Evolutionary conservation across 2,329 filamentous ascomycete genomes (phyloP).

Genomic region (Aspergillus jensenii): DNA sequence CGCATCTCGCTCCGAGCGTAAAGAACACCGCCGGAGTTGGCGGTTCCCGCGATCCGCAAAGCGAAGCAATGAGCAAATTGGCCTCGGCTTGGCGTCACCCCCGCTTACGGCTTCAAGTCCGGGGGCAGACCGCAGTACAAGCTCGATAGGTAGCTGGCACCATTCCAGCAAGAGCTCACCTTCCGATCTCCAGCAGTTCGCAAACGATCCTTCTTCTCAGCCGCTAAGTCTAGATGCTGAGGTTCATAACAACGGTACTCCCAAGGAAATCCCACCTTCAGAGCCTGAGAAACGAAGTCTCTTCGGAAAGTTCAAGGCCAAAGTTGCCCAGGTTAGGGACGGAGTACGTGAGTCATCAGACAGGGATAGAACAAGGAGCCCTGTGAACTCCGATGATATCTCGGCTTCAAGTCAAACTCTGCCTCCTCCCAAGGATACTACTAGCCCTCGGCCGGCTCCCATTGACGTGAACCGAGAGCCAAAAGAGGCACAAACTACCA

Average conservation of each 20-base stretch:
- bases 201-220: slow-evolving; percentile 35
- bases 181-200: slow-evolving; percentile 43
- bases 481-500: slow-evolving; percentile 23
- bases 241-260: slow-evolving; percentile 34
- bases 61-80: slow-evolving; percentile 57
- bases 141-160: slow-evolving; percentile 64
- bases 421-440: slow-evolving; percentile 24
- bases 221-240: slow-evolving; percentile 40
- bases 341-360: slow-evolving; percentile 55
- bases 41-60: slow-evolving; percentile 60
- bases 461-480: slow-evolving; percentile 26
- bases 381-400: slow-evolving; percentile 41
- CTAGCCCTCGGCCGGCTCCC: slow-evolving; percentile 21
- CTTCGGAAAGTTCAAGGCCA: slow-evolving; percentile 65
- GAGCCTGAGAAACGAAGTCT: slow-evolving; percentile 59
- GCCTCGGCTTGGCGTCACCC: slow-evolving; percentile 42
- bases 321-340: slow-evolving; percentile 55
- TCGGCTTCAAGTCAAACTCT: slow-evolving; percentile 35
- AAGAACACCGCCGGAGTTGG: slow-evolving; percentile 71
- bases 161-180: slow-evolving; percentile 47
- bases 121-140: slow-evolving; percentile 65
- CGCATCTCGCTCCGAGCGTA: slow-evolving; percentile 54
- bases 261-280: slow-evolving; percentile 18
- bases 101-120: slow-evolving; percentile 62
- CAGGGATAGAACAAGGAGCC: slow-evolving; percentile 54